Evolutionary conservation across 306 rosid genomes (phyloP).

Genomic region (Astragalus membranaceus): DNA sequence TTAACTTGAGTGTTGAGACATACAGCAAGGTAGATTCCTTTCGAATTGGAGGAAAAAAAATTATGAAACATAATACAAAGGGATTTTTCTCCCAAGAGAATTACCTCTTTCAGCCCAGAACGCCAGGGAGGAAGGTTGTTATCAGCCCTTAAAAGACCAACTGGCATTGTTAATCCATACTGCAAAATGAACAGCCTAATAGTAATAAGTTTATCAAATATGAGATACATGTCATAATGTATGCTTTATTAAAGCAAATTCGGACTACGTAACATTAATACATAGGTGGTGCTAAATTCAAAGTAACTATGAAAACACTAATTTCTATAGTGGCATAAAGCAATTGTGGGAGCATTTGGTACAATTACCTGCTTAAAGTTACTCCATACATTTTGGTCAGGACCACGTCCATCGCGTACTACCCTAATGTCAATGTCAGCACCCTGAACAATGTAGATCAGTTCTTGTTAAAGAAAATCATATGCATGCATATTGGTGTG

Average conservation of each 20-base stretch:
- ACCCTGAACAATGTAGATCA: conserved; percentile 59
- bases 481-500: neutral
- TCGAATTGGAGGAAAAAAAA: neutral
- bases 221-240: neutral
- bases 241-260: neutral
- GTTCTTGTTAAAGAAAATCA: conserved; percentile 16
- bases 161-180: conserved; percentile 80
- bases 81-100: neutral
- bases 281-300: neutral
- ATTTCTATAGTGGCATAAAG: neutral
- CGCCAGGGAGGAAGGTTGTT: conserved; percentile 99
- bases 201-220: conserved; percentile 23
- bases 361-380: conserved; percentile 87
- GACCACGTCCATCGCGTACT: conserved; percentile 97
- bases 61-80: neutral
- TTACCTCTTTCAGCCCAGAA: conserved; percentile 79
- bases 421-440: conserved; percentile 99
- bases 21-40: neutral
- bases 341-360: neutral
- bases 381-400: conserved; percentile 95
- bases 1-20: neutral
- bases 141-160: conserved; percentile 86
- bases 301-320: neutral
- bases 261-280: neutral
- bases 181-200: conserved; percentile 35